Base-by-base conservation (phyloP, 148 eudicot species). In the Camellia granthamiana region DNA sequence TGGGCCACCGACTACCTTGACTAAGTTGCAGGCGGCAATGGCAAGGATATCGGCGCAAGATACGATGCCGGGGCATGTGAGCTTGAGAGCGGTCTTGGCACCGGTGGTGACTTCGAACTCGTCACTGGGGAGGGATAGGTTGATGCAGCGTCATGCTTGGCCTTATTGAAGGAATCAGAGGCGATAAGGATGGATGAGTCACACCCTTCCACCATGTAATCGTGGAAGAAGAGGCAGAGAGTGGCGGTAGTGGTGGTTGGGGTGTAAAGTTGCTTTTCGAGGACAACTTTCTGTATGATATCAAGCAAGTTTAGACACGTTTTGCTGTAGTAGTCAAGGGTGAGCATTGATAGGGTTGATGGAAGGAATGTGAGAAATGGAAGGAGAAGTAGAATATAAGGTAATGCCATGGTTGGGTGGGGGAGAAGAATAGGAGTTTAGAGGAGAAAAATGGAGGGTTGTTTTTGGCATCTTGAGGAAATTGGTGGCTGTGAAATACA, bases 41-140 rank as follows among this genome's bases (percentile, higher is more conserved):
- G 94, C 88, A 1, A 93, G 88, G 43, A 93, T 89, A 61, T 93
- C 97, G 0, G 92, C 56, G 78, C 95, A 93, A 1, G 97, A 93
- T 30, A 91, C 95, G 2, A 89, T 65, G 1, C 90, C 90, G 3
- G 97, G 94, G 72, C 97, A 93, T 6, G 84, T 74, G 38, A 93
- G 83, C 79, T 93, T 93, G 1, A 90, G 72, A 14, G 88, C 87
- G 4, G 91, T 90, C 74, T 93, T 93, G 63, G 88, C 88, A 23
- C 91, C 88, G n/a, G 88, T 90, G 16, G 90, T 83, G 1, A 93
- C 72, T 68, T 93, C 95, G 44, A 89, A 89, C 1, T 88, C 93
- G 65, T 93, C 93, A 0, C 95, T 95, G 0, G 93, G 92, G 15
- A 93, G 90, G 68, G 93, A 82, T 0, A 82, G 77, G 87, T 91